Conservation (phyloP, 306 rosid genomes). For the Gleditsia sinensis region DNA sequence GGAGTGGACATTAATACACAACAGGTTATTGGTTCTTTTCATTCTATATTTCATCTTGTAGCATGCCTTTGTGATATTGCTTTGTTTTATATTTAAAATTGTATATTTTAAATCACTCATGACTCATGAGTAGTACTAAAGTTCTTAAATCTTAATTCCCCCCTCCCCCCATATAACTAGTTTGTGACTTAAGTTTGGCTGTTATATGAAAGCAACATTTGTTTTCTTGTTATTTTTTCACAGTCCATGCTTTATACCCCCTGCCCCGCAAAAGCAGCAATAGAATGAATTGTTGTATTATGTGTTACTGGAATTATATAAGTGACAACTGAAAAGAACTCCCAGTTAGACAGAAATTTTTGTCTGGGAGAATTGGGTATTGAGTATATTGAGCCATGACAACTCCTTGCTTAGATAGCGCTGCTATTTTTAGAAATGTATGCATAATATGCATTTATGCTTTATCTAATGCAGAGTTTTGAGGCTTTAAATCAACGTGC, state of each 20-base stretch:
- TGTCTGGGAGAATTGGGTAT: background rate
- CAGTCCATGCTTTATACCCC: too few relatives aligned
- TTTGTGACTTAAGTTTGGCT: too few relatives aligned
- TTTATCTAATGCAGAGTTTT: constrained; percentile 65
- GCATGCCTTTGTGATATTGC: too few relatives aligned
- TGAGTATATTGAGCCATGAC: constrained; percentile 13
- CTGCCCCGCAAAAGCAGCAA: background rate
- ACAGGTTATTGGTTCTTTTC: constrained; percentile 62
- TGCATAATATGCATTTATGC: background rate
- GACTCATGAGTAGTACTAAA: background rate
- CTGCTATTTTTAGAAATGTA: background rate
- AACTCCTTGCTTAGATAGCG: background rate
- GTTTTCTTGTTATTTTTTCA: too few relatives aligned
- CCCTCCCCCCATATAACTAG: background rate
- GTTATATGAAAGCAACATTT: too few relatives aligned
- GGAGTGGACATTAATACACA: constrained; percentile 96
- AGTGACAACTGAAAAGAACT: background rate
- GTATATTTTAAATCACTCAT: too few relatives aligned
- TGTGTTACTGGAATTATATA: background rate
- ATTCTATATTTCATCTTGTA: too few relatives aligned
- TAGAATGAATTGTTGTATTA: background rate
- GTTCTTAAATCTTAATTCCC: background rate
- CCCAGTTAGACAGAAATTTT: background rate
- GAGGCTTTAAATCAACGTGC: constrained; percentile 97
- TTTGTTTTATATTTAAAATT: too few relatives aligned